A percentile compares a stretch with the other conserved stretches of the same genome.
Conservation (phyloP, 1,284 basidiomycete species). For the Rhodotorula sp. region DNA sequence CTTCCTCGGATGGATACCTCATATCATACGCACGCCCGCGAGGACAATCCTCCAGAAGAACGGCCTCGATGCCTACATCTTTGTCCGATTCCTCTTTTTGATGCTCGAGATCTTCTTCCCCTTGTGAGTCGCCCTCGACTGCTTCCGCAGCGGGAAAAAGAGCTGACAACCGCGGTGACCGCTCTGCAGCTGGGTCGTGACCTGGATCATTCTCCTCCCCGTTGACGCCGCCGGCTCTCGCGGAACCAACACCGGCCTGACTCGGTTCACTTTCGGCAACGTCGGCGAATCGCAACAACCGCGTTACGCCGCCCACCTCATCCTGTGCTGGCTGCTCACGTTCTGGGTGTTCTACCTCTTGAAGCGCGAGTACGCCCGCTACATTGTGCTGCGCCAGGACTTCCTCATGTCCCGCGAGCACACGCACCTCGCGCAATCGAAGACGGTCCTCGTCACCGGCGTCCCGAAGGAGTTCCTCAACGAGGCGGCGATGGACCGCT, state of each 20-base stretch:
- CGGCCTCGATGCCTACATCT: constrained; percentile 92
- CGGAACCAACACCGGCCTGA: constrained; percentile 60
- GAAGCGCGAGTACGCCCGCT: constrained; percentile 74
- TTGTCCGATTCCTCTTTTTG: constrained; percentile 78
- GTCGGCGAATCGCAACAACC: constrained; percentile 57
- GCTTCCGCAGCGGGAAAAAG: too few species aligned
- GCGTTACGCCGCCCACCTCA: constrained; percentile 73
- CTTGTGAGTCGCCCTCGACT: constrained; percentile 52
- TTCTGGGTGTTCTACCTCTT: constrained; percentile 84
- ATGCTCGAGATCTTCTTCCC: constrained; percentile 77
- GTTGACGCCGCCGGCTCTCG: constrained; percentile 58
- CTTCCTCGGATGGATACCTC: constrained; percentile 51
- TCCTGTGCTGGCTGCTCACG: constrained; percentile 72
- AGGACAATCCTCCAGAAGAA: constrained; percentile 56
- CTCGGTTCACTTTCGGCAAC: constrained; percentile 79
- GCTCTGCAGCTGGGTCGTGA: constrained; percentile 55
- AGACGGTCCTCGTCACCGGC: constrained; percentile 84
- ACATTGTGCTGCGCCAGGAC: constrained; percentile 75
- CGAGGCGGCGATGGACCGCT: constrained; percentile 62
- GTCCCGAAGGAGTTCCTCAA: constrained; percentile 75
- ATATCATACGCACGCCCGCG: constrained; percentile 46
- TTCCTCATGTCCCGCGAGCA: constrained; percentile 77
- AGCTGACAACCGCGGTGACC: neutral
- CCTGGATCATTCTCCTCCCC: constrained; percentile 54
- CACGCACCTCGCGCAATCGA: constrained; percentile 72